Evolutionary conservation across 2,329 filamentous ascomycete genomes (phyloP), one percentile per base, ranked within the genome.

Genomic region (Aurifilum marmelostoma): DNA sequence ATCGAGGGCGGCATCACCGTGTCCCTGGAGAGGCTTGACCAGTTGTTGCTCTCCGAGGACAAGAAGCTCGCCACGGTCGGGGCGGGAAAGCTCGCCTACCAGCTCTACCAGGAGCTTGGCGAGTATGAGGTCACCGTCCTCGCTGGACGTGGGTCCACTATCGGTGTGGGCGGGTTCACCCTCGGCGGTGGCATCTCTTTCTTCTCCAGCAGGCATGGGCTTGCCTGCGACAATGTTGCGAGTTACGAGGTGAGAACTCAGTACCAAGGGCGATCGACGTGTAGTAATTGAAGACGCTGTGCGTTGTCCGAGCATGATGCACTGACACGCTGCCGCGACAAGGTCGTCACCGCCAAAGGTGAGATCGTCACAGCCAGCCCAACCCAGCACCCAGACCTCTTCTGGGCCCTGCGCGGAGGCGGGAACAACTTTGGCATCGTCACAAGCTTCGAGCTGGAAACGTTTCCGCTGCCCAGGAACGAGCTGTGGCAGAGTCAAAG

Each of bases 371-470:
- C 76, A 1, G 85, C 83, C 3, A 81, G 77, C 11, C 76, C 74
- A 3, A 75, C 76, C 2, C 72, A 82, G 29, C 80, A 87, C 68
- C 69, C 79, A 0, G 86, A 88, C 66, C 78, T 89, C 2, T 88
- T 84, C 77, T 88, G 85, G 84, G 87, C 86, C 2, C 79, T 88
- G 1, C 63, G 63, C 24, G 63, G 63, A 5, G 63, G 47, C 21
- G 63, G 63, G 21, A 65, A 65, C 32, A 88, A 83, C 60, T 89
- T 86, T 71, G 87, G 83, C 24, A 79, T 89, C 3, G 84, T 89
- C 6, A 79, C 82, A 12, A 84, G 83, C 21, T 81, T 88, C 75
- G 78, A 82, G 39, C 73, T 85, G 21, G 75, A 75, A 11, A 80
- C 80, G 0, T 77, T 79, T 63, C 73, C 77, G 1, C 78, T 71